Evolutionary conservation across 1,139 yeast genomes (phyloP).

Genomic region (Pneumocystis wakefieldiae): DNA sequence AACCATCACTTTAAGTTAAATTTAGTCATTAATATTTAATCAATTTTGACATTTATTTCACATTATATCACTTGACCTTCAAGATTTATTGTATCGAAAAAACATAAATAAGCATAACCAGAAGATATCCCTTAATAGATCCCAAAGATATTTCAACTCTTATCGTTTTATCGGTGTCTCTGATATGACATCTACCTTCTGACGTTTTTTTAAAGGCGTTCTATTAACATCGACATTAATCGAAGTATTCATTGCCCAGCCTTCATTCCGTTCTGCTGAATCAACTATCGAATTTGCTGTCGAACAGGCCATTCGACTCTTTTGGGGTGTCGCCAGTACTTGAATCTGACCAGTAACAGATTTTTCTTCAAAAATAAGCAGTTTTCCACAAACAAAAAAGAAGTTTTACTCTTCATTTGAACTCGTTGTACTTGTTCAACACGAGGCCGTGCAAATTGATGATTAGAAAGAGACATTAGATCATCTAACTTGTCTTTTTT

Average conservation of each 20-base stretch:
- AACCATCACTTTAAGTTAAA: too few species aligned
- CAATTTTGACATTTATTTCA: too few species aligned
- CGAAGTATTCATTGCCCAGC: neutral
- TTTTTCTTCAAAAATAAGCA: neutral
- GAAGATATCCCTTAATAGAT: too few species aligned
- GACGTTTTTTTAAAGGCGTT: neutral
- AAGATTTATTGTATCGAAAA: too few species aligned
- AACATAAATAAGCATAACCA: too few species aligned
- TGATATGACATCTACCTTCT: neutral
- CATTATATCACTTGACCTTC: too few species aligned
- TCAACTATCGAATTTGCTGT: neutral
- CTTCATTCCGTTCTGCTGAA: neutral
- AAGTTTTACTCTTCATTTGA: neutral
- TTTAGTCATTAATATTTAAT: too few species aligned
- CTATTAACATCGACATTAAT: neutral
- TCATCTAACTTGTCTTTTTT: neutral
- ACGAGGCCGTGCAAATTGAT: neutral
- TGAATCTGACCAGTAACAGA: neutral
- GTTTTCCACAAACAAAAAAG: neutral
- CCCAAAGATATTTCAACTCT: neutral
- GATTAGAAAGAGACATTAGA: neutral
- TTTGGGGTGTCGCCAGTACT: neutral
- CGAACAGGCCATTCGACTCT: neutral
- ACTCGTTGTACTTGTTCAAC: neutral
- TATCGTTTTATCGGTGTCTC: neutral